A percentile compares a stretch with the other conserved stretches of the same genome.
Conservation (phyloP, 768 basidiomycete species). For the Calocybe gangraenosa region DNA sequence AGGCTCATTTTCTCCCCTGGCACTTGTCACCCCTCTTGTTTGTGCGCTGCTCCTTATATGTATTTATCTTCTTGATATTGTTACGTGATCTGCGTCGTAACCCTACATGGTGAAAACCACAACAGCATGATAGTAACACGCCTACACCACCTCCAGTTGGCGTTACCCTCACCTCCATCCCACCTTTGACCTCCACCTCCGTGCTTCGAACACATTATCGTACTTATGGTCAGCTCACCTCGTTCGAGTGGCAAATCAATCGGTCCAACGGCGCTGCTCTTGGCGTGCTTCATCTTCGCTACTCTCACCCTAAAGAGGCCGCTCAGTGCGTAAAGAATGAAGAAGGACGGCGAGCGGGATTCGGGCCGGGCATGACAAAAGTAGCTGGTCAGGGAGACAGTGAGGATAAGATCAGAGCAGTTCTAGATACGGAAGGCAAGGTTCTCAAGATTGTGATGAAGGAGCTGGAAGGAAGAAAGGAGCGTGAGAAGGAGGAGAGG, state of each 20-base stretch:
- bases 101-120: constrained; percentile 1
- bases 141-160: constrained; percentile 67
- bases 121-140: constrained; percentile 74
- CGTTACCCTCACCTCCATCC: constrained; percentile 69
- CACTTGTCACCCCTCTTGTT: too few species aligned
- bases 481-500: constrained; percentile 44
- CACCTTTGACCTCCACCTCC: constrained; percentile 63
- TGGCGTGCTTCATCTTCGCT: constrained; percentile 78
- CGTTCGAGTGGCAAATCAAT: constrained; percentile 79
- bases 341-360: constrained; percentile 56
- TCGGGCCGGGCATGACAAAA: constrained; percentile 34
- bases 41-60: background rate
- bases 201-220: constrained; percentile 65
- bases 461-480: constrained; percentile 56
- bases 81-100: constrained; percentile 5
- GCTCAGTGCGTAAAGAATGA: constrained; percentile 59
- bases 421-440: constrained; percentile 74
- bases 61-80: constrained; percentile 1
- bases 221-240: constrained; percentile 53
- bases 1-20: too few species aligned
- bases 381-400: constrained; percentile 37
- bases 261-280: constrained; percentile 75
- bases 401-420: constrained; percentile 66
- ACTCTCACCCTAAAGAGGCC: constrained; percentile 61
- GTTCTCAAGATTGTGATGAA: constrained; percentile 61